Evolutionary conservation across 257 asterid species (phyloP), one percentile per base, ranked within the genome.

Genomic region (Solanum dulcamara): DNA sequence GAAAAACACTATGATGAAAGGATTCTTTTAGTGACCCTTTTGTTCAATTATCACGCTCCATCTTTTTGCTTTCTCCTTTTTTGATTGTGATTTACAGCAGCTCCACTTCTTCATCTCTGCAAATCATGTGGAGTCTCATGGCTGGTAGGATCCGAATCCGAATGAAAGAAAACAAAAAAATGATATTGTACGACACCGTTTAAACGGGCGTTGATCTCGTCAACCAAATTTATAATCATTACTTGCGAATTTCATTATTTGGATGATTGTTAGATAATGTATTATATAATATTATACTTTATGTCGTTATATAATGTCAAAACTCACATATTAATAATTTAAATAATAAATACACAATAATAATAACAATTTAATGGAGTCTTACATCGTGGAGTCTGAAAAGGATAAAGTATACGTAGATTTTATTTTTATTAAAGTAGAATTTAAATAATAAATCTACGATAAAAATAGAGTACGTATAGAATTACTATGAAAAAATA

Each of bases 41-140:
- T 4, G 79, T 22, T 71, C 51, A 72, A 55, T 81, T 35, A 37
- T 46, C 88, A 59, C 86, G 84, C 85, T 62, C 67, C 82, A 30
- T 20, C 84, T 57, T 37, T 81, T 81, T 22, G 50, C n/a, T 72
- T 53, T 80, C 67, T 55, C 75, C 81, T 24, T 42, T 59, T 66
- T 81, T 81, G 6, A 67, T 87, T 89, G 89, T 85, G 88, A 91
- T 88, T 88, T 86, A 84, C 91, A 74, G 59, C 80, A 26, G 80
- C 42, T 81, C 67, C 68, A 32, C 85, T 57, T 81, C 33, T 37
- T 51, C 80, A 26, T 74, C 81, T 42, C 33, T 74, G 37, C 57
- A 14, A 74, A 74, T 44, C 20, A 13, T 74, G 30, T 37, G 80
- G 50, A 35, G 24, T 70, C 80, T 30, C 30, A 20, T 18, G 40